Conservation (phyloP, 2,329 filamentous ascomycete genomes). For the Alternaria longipes region DNA sequence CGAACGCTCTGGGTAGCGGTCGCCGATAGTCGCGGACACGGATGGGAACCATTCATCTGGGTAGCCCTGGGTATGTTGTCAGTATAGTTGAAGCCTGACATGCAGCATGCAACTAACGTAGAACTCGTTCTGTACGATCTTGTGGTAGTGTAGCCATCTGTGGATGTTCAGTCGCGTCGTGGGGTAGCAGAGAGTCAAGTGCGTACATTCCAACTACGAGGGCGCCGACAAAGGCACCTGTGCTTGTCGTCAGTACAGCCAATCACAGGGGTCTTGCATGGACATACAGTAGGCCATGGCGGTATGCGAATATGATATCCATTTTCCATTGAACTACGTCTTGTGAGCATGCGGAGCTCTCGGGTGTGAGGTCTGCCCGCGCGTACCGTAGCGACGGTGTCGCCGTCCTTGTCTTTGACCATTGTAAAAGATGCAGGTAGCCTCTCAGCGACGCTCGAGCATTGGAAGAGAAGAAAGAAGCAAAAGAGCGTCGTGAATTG, state of each 20-base stretch:
- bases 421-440: slow-evolving; percentile 50
- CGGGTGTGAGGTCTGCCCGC: slow-evolving; percentile 35
- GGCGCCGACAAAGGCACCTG: slow-evolving; percentile 86
- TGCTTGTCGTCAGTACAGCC: slow-evolving; percentile 22
- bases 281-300: slow-evolving; percentile 75
- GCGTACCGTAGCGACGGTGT: slow-evolving; percentile 66
- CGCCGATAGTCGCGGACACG: slow-evolving; percentile 95
- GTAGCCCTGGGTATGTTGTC: slow-evolving; percentile 48
- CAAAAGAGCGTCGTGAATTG: slow-evolving; percentile 43
- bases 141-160: slow-evolving; percentile 84
- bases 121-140: slow-evolving; percentile 97
- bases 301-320: slow-evolving; percentile 91
- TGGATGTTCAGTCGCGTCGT: slow-evolving; percentile 33
- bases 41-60: slow-evolving; percentile 97
- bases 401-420: slow-evolving; percentile 70
- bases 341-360: slow-evolving; percentile 43
- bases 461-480: slow-evolving; percentile 31
- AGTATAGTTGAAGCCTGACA: slow-evolving; percentile 3
- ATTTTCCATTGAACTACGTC: slow-evolving; percentile 78
- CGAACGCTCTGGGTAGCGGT: slow-evolving; percentile 94
- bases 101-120: slow-evolving; percentile 61
- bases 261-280: not conserved
- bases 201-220: slow-evolving; percentile 73
- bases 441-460: slow-evolving; percentile 18
- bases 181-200: slow-evolving; percentile 5